Conservation (phyloP, 352 stramenopile genomes). For the Globisporangium irregulare region DNA sequence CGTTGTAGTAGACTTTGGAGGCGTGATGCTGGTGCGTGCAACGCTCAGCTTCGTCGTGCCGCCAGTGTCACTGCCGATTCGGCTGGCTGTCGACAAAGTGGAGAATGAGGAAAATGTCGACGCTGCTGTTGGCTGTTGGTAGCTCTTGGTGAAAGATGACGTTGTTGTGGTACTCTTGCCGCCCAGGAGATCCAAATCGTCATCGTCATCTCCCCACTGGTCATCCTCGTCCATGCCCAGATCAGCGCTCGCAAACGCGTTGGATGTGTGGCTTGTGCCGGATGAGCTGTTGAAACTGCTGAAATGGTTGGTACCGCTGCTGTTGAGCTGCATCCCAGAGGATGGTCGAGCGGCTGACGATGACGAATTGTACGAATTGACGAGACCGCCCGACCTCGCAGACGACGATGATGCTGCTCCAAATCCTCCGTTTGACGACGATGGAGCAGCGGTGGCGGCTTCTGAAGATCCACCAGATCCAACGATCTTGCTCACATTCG, state of each 20-base stretch:
- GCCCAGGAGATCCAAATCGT: constrained; percentile 50
- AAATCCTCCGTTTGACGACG: constrained; percentile 16
- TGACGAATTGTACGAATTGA: constrained; percentile 2
- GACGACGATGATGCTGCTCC: constrained; percentile 14
- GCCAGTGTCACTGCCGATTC: not conserved
- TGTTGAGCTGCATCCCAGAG: constrained; percentile 18
- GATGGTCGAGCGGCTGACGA: not conserved
- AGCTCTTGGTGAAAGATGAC: constrained; percentile 15
- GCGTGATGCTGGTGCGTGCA: constrained; percentile 22
- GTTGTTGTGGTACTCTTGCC: constrained; percentile 27
- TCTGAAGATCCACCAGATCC: constrained; percentile 27
- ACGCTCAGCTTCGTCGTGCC: constrained; percentile 56
- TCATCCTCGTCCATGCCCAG: constrained; percentile 51
- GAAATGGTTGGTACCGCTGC: not conserved
- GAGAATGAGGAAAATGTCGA: constrained; percentile 32
- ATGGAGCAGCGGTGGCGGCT: not conserved
- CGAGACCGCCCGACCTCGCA: constrained; percentile 9
- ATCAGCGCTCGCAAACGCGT: constrained; percentile 43
- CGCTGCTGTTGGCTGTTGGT: not conserved
- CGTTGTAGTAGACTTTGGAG: constrained; percentile 19
- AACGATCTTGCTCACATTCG: constrained; percentile 70
- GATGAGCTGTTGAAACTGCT: constrained; percentile 1
- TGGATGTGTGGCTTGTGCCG: constrained; percentile 17
- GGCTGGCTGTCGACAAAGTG: constrained; percentile 13
- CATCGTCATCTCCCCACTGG: constrained; percentile 56